Conservation (phyloP, 805 yeast species). For the Tanozyma kutaoensis region DNA sequence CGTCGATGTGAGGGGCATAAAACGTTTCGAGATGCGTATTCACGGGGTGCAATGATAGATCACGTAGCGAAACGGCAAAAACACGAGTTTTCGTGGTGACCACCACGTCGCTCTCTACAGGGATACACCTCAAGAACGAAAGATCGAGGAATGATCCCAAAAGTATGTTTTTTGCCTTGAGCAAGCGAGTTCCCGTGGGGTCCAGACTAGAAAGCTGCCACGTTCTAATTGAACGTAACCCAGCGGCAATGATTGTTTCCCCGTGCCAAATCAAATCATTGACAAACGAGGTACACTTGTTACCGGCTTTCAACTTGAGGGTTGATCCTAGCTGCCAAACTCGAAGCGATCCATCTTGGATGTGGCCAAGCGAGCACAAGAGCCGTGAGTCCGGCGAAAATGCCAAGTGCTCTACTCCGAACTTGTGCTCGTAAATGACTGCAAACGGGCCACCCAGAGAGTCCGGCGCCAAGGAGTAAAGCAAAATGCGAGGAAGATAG, state of each 20-base stretch:
- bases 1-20: not conserved
- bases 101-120: slow-evolving; percentile 21
- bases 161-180: slow-evolving; percentile 49
- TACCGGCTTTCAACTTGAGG: slow-evolving; percentile 33
- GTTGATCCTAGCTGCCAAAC: too few relatives aligned
- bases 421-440: slow-evolving; percentile 46
- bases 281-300: slow-evolving; percentile 49
- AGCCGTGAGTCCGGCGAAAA: slow-evolving; percentile 47
- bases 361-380: slow-evolving; percentile 50
- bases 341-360: slow-evolving; percentile 55
- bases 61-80: slow-evolving; percentile 18
- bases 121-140: slow-evolving; percentile 31
- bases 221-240: slow-evolving; percentile 45
- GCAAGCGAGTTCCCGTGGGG: slow-evolving; percentile 2
- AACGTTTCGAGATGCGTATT: slow-evolving; percentile 9
- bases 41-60: too few relatives aligned
- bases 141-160: slow-evolving; percentile 35
- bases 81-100: slow-evolving; percentile 19
- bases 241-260: slow-evolving; percentile 37
- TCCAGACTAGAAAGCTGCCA: slow-evolving; percentile 31
- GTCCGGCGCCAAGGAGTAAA: slow-evolving; percentile 43
- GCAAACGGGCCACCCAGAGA: slow-evolving; percentile 36
- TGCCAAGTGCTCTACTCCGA: slow-evolving; percentile 41
- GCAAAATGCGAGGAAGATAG: slow-evolving; percentile 48
- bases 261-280: slow-evolving; percentile 46